phyloP scores from a whole-genome alignment of 2,329 filamentous ascomycete genomes.

The Fulvia fulva region DNA sequence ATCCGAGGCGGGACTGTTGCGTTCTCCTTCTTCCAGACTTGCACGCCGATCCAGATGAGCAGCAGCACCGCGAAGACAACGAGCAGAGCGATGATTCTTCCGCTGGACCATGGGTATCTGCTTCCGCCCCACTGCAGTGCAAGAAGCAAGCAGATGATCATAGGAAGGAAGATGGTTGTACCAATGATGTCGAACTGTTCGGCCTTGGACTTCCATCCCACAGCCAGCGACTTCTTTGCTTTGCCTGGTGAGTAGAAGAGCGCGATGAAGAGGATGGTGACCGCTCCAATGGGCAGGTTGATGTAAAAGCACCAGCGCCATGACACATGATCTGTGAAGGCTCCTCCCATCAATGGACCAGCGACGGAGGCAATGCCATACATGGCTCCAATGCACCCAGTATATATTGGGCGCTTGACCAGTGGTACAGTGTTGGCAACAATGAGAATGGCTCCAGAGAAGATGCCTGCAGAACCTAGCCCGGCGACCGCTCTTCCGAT shows the following conservation, averaged over 20 bases:
- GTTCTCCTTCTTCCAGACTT: slow-evolving; percentile 41
- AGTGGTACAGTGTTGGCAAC: slow-evolving; percentile 45
- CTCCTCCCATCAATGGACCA: slow-evolving; percentile 45
- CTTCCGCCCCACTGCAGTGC: slow-evolving; percentile 50
- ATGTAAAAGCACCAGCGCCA: slow-evolving; percentile 41
- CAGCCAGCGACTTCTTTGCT: slow-evolving; percentile 27
- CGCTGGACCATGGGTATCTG: slow-evolving; percentile 45
- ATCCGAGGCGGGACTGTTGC: slow-evolving; percentile 44
- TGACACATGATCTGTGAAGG: slow-evolving; percentile 33
- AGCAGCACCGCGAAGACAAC: slow-evolving; percentile 42
- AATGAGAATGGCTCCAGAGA: slow-evolving; percentile 47
- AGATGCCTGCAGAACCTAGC: slow-evolving; percentile 50
- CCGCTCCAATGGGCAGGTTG: slow-evolving; percentile 50
- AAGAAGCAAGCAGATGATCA: slow-evolving; percentile 47
- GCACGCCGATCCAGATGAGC: slow-evolving; percentile 41
- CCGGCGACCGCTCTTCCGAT: slow-evolving; percentile 51
- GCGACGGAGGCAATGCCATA: slow-evolving; percentile 48
- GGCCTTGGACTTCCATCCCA: slow-evolving; percentile 37
- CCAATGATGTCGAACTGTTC: slow-evolving; percentile 47
- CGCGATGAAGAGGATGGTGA: slow-evolving; percentile 37
- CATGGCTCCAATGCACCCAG: slow-evolving; percentile 47
- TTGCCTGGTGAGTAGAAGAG: slow-evolving; percentile 36
- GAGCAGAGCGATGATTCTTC: slow-evolving; percentile 44
- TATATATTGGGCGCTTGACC: slow-evolving; percentile 46
- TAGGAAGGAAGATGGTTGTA: slow-evolving; percentile 45